Percentiles rank a stretch among this genome's conserved stretches.
Conservation (phyloP, 106 monocot species). For the Dendrobium officinale region DNA sequence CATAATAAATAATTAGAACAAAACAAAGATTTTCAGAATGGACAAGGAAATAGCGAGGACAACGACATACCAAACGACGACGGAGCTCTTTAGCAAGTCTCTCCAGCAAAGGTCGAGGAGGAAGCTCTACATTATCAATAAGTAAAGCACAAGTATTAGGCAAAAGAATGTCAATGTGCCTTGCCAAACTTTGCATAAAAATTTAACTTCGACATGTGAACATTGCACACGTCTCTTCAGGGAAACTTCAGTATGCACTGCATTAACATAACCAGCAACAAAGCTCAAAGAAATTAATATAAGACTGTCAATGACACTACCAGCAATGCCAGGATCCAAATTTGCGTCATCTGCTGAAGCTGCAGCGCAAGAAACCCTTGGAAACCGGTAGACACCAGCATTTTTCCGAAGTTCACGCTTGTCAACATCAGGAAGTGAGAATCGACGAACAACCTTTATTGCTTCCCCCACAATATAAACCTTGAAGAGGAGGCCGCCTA, state of each 20-base stretch:
- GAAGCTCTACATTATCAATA: slow-evolving; percentile 47
- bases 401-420: slow-evolving; percentile 37
- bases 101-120: slow-evolving; percentile 74
- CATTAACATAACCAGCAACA: neutral
- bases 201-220: neutral
- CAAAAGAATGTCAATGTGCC: neutral
- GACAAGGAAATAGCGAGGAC: neutral
- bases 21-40: neutral
- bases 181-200: neutral
- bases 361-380: slow-evolving; percentile 90
- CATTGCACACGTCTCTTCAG: neutral
- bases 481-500: slow-evolving; percentile 91
- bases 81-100: slow-evolving; percentile 80
- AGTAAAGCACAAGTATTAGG: slow-evolving; percentile 4
- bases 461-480: slow-evolving; percentile 84
- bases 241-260: neutral
- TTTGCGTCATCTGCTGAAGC: slow-evolving; percentile 87
- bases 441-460: slow-evolving; percentile 74
- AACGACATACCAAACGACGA: slow-evolving; percentile 47
- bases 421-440: slow-evolving; percentile 80
- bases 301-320: slow-evolving; percentile 23
- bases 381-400: slow-evolving; percentile 62
- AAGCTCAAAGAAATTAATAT: neutral
- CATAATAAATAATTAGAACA: neutral
- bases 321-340: slow-evolving; percentile 67